Conservation (phyloP, 176 grass and related monocot genomes). For the Paspalum notatum region DNA sequence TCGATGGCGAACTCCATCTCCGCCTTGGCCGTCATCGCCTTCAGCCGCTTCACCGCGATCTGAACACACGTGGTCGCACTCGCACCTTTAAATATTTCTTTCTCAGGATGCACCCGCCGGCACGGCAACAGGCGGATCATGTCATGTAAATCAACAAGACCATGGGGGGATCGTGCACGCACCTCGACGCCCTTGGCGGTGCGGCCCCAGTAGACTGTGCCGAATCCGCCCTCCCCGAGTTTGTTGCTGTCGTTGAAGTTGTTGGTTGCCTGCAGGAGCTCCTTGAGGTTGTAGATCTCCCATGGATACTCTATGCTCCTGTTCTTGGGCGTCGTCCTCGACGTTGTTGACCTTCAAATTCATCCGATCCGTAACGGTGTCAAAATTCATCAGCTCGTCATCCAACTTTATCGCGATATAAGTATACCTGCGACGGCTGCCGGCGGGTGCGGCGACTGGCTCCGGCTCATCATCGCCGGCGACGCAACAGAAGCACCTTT, state of each 20-base stretch:
- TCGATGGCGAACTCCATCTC: slow-evolving; percentile 88
- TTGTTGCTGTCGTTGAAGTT: slow-evolving; percentile 72
- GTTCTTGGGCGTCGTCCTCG: slow-evolving; percentile 39
- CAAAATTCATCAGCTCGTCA: not conserved
- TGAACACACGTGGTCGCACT: not conserved
- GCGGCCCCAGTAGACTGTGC: slow-evolving; percentile 68
- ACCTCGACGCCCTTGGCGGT: slow-evolving; percentile 66
- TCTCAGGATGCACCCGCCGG: not conserved
- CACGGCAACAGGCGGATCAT: not conserved
- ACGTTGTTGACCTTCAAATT: not conserved
- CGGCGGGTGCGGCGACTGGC: not conserved
- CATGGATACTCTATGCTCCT: slow-evolving; percentile 66
- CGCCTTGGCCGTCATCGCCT: slow-evolving; percentile 69
- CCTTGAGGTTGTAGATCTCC: slow-evolving; percentile 75
- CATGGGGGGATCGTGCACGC: not conserved
- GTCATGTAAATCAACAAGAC: not conserved
- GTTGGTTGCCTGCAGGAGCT: slow-evolving; percentile 63
- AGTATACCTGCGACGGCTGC: slow-evolving; percentile 19
- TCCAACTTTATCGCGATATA: not conserved
- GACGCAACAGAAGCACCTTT: slow-evolving; percentile 57
- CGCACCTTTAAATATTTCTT: not conserved
- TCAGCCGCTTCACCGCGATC: slow-evolving; percentile 81
- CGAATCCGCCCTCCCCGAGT: slow-evolving; percentile 86
- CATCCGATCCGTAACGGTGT: not conserved
- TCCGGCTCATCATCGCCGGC: slow-evolving; percentile 37